A percentile compares a stretch with the other conserved stretches of the same genome.
phyloP scores from a whole-genome alignment of 768 basidiomycete genomes.

The Boletellus sp. region DNA sequence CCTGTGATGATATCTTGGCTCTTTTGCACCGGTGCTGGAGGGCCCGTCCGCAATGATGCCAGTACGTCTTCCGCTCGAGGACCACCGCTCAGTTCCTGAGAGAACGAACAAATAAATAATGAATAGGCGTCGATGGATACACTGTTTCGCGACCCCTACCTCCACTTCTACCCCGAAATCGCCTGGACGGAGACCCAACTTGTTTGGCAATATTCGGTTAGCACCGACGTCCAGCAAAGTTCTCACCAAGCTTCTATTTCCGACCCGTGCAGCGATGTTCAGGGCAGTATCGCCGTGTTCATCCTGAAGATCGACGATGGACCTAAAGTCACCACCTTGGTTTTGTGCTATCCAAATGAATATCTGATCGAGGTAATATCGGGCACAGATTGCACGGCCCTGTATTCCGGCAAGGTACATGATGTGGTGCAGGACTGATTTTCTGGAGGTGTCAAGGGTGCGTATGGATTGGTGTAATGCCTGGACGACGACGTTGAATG shows the following conservation, averaged over 20 bases:
- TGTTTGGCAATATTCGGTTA: slow-evolving; percentile 84
- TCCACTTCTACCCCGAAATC: slow-evolving; percentile 95
- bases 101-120: slow-evolving; percentile 4
- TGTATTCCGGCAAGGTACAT: slow-evolving; percentile 88
- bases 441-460: slow-evolving; percentile 82
- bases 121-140: not conserved
- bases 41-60: slow-evolving; percentile 66
- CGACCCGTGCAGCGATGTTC: slow-evolving; percentile 92
- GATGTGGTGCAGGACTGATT: slow-evolving; percentile 89
- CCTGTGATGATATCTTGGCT: slow-evolving; percentile 85
- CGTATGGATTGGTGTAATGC: slow-evolving; percentile 71
- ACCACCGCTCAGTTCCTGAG: slow-evolving; percentile 67
- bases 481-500: slow-evolving; percentile 63
- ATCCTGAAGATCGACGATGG: slow-evolving; percentile 87
- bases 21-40: slow-evolving; percentile 77
- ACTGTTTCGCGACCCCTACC: slow-evolving; percentile 41
- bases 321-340: slow-evolving; percentile 71
- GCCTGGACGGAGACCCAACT: slow-evolving; percentile 86
- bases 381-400: slow-evolving; percentile 76
- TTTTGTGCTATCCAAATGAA: slow-evolving; percentile 81
- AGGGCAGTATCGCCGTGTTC: slow-evolving; percentile 94
- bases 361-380: slow-evolving; percentile 89
- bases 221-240: slow-evolving; percentile 90
- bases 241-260: slow-evolving; percentile 82
- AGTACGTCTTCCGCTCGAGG: slow-evolving; percentile 79